Percentiles rank a stretch among this genome's conserved stretches.
phyloP scores from a whole-genome alignment of 108 stramenopile species.

The Skeletonema tropicum region DNA sequence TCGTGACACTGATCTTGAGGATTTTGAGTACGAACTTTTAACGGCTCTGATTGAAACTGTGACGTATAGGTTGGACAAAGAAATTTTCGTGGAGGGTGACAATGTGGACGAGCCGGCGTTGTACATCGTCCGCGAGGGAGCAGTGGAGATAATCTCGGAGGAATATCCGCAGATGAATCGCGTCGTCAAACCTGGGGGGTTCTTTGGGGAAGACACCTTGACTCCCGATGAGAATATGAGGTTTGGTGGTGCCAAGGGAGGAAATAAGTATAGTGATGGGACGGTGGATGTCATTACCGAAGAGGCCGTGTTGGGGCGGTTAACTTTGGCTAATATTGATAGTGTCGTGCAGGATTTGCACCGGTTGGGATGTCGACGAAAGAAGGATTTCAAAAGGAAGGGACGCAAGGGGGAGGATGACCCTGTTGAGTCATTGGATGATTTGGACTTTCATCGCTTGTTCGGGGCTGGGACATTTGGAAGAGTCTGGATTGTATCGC shows the following conservation, averaged over 20 bases:
- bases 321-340: constrained; percentile 51
- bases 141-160: constrained; percentile 38
- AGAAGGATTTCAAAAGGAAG: constrained; percentile 43
- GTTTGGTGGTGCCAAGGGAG: constrained; percentile 56
- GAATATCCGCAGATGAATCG: constrained; percentile 26
- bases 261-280: constrained; percentile 41
- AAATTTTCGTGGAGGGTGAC: constrained; percentile 46
- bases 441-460: constrained; percentile 72
- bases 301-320: constrained; percentile 26
- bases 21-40: constrained; percentile 46
- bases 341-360: constrained; percentile 74
- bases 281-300: constrained; percentile 45
- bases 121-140: constrained; percentile 42
- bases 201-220: constrained; percentile 47
- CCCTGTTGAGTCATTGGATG: constrained; percentile 45
- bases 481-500: constrained; percentile 86
- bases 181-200: constrained; percentile 27
- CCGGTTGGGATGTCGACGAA: constrained; percentile 57
- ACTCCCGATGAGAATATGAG: constrained; percentile 51
- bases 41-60: constrained; percentile 42
- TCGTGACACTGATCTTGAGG: constrained; percentile 44
- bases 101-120: constrained; percentile 45
- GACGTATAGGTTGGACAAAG: constrained; percentile 22
- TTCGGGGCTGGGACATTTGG: constrained; percentile 95
- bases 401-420: constrained; percentile 24